Evolutionary conservation across 371 early-diverging fungal genomes (phyloP), one percentile per base, ranked within the genome.

Genomic region (Conidiobolus incongruus): DNA sequence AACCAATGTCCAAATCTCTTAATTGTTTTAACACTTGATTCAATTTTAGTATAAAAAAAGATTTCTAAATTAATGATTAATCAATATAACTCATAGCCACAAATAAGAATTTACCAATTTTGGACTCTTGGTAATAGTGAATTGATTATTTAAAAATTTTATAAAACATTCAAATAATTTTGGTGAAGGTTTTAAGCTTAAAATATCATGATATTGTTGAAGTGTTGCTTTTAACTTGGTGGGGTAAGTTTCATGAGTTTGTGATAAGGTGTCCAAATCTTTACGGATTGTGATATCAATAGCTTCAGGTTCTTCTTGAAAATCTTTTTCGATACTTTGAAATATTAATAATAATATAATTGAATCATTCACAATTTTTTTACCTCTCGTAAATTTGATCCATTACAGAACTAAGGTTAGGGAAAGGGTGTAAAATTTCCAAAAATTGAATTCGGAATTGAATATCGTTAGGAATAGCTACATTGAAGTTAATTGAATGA

Each of bases 401-500:
- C 37, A 58, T 53, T 26, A 62, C 64, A 4, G 52, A 51, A 13
- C 58, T 53, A 20, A 75, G 61, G 32, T 67, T 66, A 28, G 65
- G 64, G 47, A 81, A 81, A 31, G 63, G 47, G 6, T 52, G 53
- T 46, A 71, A 78, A 22, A 89, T 59, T 10, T 72, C 64, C 13
- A 82, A 47, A 53, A 88, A 82, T 39, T 63, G 60, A 28, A 67
- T 58, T 28, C 88, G 72, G 61, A 91, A 86, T 7, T 58, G 54
- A 26, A 87, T 63, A 38, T 79, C 71, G 28, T 63, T 44, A 2
- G 87, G 75, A 34, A 82, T 70, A 6, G 71, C 75, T 68, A 42
- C 22, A 35, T 8, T 11, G 11, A 19, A 23, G 16, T 13, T 46
- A 46, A 4, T n/a, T 30, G 2, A 15, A 46, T 15, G 1, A 37